Percentiles rank a stretch among this genome's conserved stretches.
These are phyloP conservation scores for Cytospora schulzeri DNA, from an alignment of 2,329 filamentous ascomycete species.

Conservation along the genomic window DNA sequence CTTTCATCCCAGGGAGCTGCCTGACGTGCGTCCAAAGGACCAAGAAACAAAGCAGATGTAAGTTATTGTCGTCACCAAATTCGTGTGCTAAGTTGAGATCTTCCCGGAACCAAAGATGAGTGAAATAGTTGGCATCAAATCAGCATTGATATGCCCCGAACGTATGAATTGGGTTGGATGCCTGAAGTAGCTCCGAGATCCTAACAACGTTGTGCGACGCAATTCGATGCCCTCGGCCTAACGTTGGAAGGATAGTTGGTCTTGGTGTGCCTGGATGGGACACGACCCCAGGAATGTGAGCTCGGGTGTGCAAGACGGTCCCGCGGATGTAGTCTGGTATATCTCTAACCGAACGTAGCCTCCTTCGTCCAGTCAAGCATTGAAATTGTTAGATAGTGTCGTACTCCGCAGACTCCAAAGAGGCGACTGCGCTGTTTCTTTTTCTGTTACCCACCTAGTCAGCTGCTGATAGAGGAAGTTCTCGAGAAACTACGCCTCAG, in stretches of 20 bases:
- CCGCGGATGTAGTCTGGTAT: not conserved
- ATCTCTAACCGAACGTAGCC: not conserved
- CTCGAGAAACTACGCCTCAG: conserved; percentile 36
- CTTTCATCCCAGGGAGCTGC: not conserved
- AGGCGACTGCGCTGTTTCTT: not conserved
- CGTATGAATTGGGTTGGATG: conserved; percentile 5
- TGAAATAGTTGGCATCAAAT: conserved; percentile 3
- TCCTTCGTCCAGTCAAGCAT: not conserved
- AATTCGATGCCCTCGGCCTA: too few relatives aligned
- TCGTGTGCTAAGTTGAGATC: not conserved
- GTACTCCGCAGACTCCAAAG: not conserved
- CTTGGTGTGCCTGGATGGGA: not conserved
- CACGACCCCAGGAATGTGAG: not conserved
- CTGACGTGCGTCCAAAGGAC: conserved; percentile 7
- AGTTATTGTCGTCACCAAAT: not conserved
- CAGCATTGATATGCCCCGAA: not conserved
- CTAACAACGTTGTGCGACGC: not conserved
- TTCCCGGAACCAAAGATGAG: not conserved
- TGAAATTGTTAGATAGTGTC: not conserved
- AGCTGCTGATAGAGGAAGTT: not conserved
- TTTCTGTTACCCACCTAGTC: not conserved
- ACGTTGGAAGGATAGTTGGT: too few relatives aligned
- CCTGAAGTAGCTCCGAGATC: not conserved
- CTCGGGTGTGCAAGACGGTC: not conserved
- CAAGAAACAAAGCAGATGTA: not conserved